phyloP scores from a whole-genome alignment of 2,329 filamentous ascomycete genomes.

The Erysiphe neolycopersici region DNA sequence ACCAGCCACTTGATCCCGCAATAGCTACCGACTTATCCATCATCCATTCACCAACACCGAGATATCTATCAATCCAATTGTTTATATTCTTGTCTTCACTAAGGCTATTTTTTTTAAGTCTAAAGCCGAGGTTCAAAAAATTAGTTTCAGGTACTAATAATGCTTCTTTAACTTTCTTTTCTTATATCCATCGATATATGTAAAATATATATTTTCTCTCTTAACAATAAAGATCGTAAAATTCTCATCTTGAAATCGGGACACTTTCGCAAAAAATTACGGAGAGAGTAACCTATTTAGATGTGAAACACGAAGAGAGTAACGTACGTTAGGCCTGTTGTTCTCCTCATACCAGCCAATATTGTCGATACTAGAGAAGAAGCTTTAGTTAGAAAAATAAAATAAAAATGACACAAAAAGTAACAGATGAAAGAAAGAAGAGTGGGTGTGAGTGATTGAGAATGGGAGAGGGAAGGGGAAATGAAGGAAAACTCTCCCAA shows the following conservation, averaged over 20 bases:
- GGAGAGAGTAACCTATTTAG: too few relatives aligned
- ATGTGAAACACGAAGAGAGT: slow-evolving; percentile 1
- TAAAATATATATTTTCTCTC: too few relatives aligned
- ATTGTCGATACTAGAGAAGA: slow-evolving; percentile 59
- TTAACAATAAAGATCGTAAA: too few relatives aligned
- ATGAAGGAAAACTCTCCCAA: too few relatives aligned
- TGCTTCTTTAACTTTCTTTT: not conserved
- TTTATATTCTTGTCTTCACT: slow-evolving; percentile 60
- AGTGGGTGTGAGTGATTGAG: too few relatives aligned
- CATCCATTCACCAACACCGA: slow-evolving; percentile 86
- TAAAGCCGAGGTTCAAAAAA: slow-evolving; percentile 15
- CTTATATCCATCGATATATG: too few relatives aligned
- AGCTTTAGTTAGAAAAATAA: slow-evolving; percentile 6
- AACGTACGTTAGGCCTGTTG: slow-evolving; percentile 90
- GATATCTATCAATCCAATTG: slow-evolving; percentile 79
- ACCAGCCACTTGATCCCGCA: slow-evolving; percentile 66
- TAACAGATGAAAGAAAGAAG: too few relatives aligned
- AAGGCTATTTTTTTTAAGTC: slow-evolving; percentile 68
- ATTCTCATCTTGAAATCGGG: too few relatives aligned
- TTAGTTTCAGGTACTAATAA: too few relatives aligned
- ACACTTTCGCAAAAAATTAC: too few relatives aligned
- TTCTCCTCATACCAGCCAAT: slow-evolving; percentile 89
- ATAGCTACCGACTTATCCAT: slow-evolving; percentile 94
- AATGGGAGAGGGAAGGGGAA: too few relatives aligned
- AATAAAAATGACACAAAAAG: too few relatives aligned